These are phyloP conservation scores for Malassezia nana DNA, from an alignment of 1,284 basidiomycete genomes.

Conservation along the genomic window DNA sequence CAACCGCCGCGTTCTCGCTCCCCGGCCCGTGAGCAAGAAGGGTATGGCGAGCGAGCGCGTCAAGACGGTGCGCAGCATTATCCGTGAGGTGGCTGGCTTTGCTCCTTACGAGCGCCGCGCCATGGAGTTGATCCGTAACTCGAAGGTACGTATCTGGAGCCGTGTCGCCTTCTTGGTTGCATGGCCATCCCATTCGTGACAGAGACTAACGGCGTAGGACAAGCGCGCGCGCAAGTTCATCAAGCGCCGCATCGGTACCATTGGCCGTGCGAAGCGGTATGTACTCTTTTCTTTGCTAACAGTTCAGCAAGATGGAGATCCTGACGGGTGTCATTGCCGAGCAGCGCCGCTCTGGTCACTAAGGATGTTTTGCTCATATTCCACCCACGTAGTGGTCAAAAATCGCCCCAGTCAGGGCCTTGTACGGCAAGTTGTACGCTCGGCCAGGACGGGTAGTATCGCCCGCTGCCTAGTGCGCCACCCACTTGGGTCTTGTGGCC, in stretches of 20 bases:
- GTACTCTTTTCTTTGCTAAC: conserved; percentile 5
- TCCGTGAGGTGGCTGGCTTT: conserved; percentile 64
- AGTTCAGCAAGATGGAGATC: conserved; percentile 36
- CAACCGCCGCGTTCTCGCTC: conserved; percentile 67
- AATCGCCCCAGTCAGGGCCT: neutral
- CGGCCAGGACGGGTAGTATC: too few species aligned
- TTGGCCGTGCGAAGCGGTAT: conserved; percentile 43
- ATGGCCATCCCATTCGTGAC: neutral
- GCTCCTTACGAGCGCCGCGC: conserved; percentile 97
- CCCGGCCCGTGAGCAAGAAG: conserved; percentile 83
- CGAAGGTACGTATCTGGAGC: conserved; percentile 67
- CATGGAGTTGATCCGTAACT: conserved; percentile 97
- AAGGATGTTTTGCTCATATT: conserved; percentile 15
- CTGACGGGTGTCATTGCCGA: conserved; percentile 44
- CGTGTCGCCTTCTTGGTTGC: neutral
- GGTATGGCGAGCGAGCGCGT: conserved; percentile 62
- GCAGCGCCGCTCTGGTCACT: conserved; percentile 45
- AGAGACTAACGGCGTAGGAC: conserved; percentile 24
- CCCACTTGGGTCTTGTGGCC: too few species aligned
- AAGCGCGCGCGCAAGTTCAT: conserved; percentile 49
- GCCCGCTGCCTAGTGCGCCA: too few species aligned
- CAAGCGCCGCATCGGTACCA: conserved; percentile 45
- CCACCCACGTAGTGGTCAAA: conserved; percentile 17
- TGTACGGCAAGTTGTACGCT: neutral
- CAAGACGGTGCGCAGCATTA: conserved; percentile 35